phyloP scores from a whole-genome alignment of 345 rosid genomes.

The Sapria himalayana region DNA sequence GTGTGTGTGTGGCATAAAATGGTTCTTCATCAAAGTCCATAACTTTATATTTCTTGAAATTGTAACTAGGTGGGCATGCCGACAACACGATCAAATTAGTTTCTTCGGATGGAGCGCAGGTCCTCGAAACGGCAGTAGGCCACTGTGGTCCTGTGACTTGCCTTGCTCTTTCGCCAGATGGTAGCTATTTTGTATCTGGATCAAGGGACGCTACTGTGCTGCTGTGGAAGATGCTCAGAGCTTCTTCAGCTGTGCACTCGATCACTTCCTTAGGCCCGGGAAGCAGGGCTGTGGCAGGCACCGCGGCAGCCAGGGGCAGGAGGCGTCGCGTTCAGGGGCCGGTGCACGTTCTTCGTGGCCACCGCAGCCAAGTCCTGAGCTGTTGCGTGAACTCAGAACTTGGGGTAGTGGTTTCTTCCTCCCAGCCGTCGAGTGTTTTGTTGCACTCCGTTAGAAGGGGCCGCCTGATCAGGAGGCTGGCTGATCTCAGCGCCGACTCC shows the following conservation, averaged over 20 bases:
- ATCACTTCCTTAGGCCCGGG: constrained; percentile 31
- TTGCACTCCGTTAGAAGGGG: constrained; percentile 81
- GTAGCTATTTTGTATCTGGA: constrained; percentile 76
- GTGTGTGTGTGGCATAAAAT: too few relatives aligned
- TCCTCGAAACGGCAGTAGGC: constrained; percentile 65
- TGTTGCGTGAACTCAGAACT: constrained; percentile 82
- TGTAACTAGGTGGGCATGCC: constrained; percentile 64
- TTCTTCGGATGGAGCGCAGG: constrained; percentile 79
- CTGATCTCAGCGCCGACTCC: constrained; percentile 54
- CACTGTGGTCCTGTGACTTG: constrained; percentile 98
- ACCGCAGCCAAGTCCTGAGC: constrained; percentile 40
- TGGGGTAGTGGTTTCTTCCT: constrained; percentile 64
- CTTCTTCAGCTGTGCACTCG: constrained; percentile 24
- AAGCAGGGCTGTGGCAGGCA: constrained; percentile 21
- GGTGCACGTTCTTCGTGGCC: constrained; percentile 81
- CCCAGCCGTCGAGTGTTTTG: constrained; percentile 48
- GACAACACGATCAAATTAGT: constrained; percentile 79
- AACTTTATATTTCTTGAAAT: constrained; percentile 7
- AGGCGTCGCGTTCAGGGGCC: constrained; percentile 71
- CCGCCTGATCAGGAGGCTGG: constrained; percentile 62
- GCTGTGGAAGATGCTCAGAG: constrained; percentile 77
- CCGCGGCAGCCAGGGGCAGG: constrained; percentile 39
- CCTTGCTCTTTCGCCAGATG: constrained; percentile 73
- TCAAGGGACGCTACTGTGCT: constrained; percentile 67
- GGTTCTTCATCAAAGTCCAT: too few relatives aligned